Conservation (phyloP, 148 eudicot genomes). For the Pouteria glomerata region DNA sequence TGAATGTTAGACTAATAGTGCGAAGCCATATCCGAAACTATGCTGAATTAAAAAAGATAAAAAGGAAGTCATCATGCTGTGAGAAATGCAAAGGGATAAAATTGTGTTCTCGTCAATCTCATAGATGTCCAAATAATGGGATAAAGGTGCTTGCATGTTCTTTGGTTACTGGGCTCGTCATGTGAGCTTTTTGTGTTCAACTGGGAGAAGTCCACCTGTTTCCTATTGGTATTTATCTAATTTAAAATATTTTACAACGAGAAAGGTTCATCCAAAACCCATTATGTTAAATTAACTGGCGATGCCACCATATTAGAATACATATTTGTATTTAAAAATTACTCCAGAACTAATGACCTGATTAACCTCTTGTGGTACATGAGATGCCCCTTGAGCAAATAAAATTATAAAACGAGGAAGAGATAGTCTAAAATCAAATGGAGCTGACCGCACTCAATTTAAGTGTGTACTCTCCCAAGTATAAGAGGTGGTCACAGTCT, state of each 20-base stretch:
- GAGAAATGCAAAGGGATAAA: not conserved
- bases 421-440: not conserved
- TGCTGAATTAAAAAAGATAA: not conserved
- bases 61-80: not conserved
- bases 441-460: too few species aligned
- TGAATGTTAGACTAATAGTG: conserved; percentile 13
- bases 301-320: not conserved
- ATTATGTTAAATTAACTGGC: not conserved
- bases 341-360: not conserved
- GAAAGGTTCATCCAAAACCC: conserved; percentile 2
- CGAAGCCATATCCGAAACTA: not conserved
- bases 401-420: not conserved
- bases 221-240: not conserved
- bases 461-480: too few species aligned
- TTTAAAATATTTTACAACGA: not conserved
- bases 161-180: not conserved
- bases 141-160: not conserved
- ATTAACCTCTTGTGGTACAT: not conserved
- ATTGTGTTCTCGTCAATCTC: not conserved
- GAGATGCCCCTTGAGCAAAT: not conserved
- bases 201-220: not conserved
- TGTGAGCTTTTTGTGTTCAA: not conserved
- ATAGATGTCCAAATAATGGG: not conserved
- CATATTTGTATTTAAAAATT: not conserved
- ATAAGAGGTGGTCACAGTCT: too few species aligned